Evolutionary conservation across 176 grass and related monocot genomes (phyloP), one percentile per base, ranked within the genome.

Genomic region (Cenchrus americanus): DNA sequence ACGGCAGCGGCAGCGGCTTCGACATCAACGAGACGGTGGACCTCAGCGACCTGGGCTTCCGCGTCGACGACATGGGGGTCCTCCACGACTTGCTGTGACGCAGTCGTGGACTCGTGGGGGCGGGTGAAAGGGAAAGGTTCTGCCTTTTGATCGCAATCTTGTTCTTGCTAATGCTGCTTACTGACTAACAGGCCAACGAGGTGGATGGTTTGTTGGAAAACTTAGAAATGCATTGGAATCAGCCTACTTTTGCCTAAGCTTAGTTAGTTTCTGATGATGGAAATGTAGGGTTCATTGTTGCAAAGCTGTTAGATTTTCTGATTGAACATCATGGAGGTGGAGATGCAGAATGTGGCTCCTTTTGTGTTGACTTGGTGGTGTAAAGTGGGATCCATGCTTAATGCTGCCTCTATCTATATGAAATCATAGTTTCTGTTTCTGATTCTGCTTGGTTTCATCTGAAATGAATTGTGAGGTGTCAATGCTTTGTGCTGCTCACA

Each of bases 41-140:
- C 68, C 83, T 90, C 63, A 78, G 83, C 50, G 88, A 90, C 24
- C 58, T 90, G 49, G 88, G 88, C 13, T 86, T 90, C 19, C 74
- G 80, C 67, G 18, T 83, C 14, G 84, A 90, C 67, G 88, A 86
- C 50, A 72, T 78, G 80, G 88, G 80, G 11, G 44, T 83, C 48
- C 50, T 90, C 50, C 68, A 51, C 18, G 59, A 66, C 32, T 69
- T 83, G 53, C 60, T 84, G 0, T 90, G 83, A 90, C 2, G 62
- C 50, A 71, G 22, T 75, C 51, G 0, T 52, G 7, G 7, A 37
- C 34, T 37, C 34, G 34, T 37, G 34, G 34, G 3, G 63, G 18
- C 7, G 54, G 41, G 49, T 46, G 17, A 52, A 18, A 40, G 18
- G 32, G 65, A 65, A 83, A 82, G 75, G 48, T 66, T 73, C 67